phyloP scores from a whole-genome alignment of 352 stramenopile genomes.

The Pythium guiyangense region DNA sequence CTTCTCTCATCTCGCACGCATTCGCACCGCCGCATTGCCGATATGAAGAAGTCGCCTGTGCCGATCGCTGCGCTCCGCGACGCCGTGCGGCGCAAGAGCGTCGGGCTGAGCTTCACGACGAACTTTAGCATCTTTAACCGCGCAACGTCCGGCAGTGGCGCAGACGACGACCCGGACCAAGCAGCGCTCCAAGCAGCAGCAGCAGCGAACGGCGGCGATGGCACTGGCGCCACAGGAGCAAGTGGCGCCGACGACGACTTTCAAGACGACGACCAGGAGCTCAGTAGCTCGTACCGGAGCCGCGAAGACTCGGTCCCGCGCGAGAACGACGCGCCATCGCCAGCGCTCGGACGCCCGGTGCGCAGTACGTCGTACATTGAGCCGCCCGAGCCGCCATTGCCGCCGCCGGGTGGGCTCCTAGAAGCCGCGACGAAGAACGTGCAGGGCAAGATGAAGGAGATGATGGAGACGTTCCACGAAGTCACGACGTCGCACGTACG shows the following conservation, averaged over 20 bases:
- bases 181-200: too few species aligned
- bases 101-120: conserved; percentile 56
- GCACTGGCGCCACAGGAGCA: background rate
- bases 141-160: conserved; percentile 26
- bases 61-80: conserved; percentile 57
- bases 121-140: conserved; percentile 57
- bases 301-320: conserved; percentile 30
- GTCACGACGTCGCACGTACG: conserved; percentile 52
- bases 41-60: conserved; percentile 52
- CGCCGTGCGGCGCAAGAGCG: conserved; percentile 56
- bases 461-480: conserved; percentile 59
- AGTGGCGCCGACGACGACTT: conserved; percentile 20
- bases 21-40: too few species aligned
- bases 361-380: conserved; percentile 46
- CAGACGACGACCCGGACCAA: conserved; percentile 29
- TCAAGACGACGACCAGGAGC: conserved; percentile 29
- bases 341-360: conserved; percentile 15
- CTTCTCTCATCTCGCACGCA: too few species aligned
- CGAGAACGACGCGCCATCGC: conserved; percentile 33
- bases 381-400: conserved; percentile 46
- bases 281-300: conserved; percentile 33
- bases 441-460: conserved; percentile 63
- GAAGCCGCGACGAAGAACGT: conserved; percentile 68
- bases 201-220: background rate
- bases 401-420: conserved; percentile 45